Conservation (phyloP, 352 stramenopile species). For the Phytophthora chlamydospora region DNA sequence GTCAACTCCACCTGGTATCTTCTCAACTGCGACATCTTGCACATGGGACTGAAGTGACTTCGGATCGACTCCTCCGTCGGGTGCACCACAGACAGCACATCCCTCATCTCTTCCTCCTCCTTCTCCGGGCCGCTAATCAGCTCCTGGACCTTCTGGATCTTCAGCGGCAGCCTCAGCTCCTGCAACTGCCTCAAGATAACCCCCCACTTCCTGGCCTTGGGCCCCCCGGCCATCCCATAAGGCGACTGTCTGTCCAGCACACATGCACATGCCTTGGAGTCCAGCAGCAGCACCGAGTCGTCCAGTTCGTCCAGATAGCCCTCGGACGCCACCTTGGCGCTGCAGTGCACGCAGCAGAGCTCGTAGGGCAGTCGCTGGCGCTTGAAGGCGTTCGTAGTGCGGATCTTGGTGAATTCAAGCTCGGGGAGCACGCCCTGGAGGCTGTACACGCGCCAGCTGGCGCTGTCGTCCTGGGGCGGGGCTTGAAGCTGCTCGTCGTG, state of each 20-base stretch:
- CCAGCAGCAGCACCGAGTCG: slow-evolving; percentile 50
- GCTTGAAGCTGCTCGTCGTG: slow-evolving; percentile 37
- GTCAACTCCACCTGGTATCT: slow-evolving; percentile 75
- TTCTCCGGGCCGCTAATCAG: slow-evolving; percentile 1
- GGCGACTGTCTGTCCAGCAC: slow-evolving; percentile 24
- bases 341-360: slow-evolving; percentile 54
- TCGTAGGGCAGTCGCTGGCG: slow-evolving; percentile 53
- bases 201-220: slow-evolving; percentile 40
- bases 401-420: slow-evolving; percentile 56
- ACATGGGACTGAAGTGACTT: slow-evolving; percentile 30
- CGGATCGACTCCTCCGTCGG: slow-evolving; percentile 42
- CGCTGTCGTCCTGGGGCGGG: slow-evolving; percentile 18
- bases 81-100: slow-evolving; percentile 24
- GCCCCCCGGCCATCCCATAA: slow-evolving; percentile 11
- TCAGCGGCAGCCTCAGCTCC: slow-evolving; percentile 31
- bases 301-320: slow-evolving; percentile 42
- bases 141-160: slow-evolving; percentile 30
- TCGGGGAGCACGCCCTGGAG: slow-evolving; percentile 31
- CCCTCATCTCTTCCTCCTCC: slow-evolving; percentile 1
- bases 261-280: slow-evolving; percentile 54
- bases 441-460: slow-evolving; percentile 44
- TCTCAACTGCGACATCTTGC: slow-evolving; percentile 59
- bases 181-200: slow-evolving; percentile 42
- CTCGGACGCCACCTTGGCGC: slow-evolving; percentile 56
- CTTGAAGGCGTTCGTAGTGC: slow-evolving; percentile 47